Evolutionary conservation across 352 stramenopile species (phyloP).

Genomic region (Globisporangium cylindrosporum): DNA sequence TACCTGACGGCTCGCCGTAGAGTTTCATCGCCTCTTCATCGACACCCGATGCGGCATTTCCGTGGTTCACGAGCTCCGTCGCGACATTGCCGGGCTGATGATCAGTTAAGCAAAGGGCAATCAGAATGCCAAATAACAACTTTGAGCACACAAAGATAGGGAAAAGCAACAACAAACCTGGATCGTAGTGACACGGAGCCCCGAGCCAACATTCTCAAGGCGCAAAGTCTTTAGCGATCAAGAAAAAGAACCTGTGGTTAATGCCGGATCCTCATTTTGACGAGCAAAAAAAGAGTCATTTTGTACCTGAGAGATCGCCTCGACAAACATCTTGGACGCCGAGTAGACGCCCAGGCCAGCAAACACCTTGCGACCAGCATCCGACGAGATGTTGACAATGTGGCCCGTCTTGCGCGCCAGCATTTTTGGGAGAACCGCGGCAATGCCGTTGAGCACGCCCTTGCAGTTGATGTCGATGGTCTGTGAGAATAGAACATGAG

Average conservation of each 20-base stretch:
- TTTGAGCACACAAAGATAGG: neutral
- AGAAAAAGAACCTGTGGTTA: neutral
- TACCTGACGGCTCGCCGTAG: constrained; percentile 54
- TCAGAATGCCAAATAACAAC: neutral
- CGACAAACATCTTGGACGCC: constrained; percentile 91
- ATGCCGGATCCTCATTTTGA: neutral
- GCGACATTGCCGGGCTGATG: constrained; percentile 85
- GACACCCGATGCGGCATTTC: constrained; percentile 55
- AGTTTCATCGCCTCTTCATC: constrained; percentile 83
- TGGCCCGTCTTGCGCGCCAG: constrained; percentile 69
- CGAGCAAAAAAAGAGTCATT: neutral
- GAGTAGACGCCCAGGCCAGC: constrained; percentile 86
- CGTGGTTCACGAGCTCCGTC: constrained; percentile 89
- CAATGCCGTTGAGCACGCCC: constrained; percentile 87
- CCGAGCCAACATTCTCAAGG: constrained; percentile 83
- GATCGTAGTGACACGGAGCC: constrained; percentile 87
- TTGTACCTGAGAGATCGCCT: constrained; percentile 75
- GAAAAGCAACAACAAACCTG: constrained; percentile 21
- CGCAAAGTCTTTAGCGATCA: constrained; percentile 39
- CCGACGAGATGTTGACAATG: constrained; percentile 88
- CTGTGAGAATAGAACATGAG: constrained; percentile 11
- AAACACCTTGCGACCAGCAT: constrained; percentile 81
- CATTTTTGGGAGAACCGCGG: constrained; percentile 69
- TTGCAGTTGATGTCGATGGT: constrained; percentile 95
- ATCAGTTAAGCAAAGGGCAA: constrained; percentile 6